phyloP scores from a whole-genome alignment of 2,329 filamentous ascomycete genomes.

The Fusarium sterilihyphosum region DNA sequence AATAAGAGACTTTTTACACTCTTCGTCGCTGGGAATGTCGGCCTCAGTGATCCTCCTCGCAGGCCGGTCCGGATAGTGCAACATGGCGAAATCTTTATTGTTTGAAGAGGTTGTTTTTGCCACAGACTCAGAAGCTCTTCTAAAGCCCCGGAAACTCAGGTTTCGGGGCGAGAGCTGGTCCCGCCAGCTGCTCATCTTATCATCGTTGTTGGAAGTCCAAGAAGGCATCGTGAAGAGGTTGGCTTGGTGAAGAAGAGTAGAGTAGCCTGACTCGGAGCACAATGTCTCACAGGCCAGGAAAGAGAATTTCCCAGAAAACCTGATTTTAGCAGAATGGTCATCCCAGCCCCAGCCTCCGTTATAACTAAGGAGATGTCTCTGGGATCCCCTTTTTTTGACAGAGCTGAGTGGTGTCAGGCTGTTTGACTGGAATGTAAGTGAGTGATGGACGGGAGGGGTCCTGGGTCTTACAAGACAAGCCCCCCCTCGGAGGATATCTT shows the following conservation, averaged over 20 bases:
- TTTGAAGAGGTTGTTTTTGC: slow-evolving; percentile 7
- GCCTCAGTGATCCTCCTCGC: slow-evolving; percentile 25
- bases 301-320: slow-evolving; percentile 2
- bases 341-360: slow-evolving; percentile 8
- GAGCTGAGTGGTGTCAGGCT: slow-evolving; percentile 16
- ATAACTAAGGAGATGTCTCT: slow-evolving; percentile 18
- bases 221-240: slow-evolving; percentile 27
- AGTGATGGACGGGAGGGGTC: slow-evolving; percentile 27
- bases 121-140: slow-evolving; percentile 31
- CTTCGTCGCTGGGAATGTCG: slow-evolving; percentile 39
- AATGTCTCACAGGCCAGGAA: slow-evolving; percentile 21
- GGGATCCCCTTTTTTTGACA: slow-evolving; percentile 1
- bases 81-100: slow-evolving; percentile 32
- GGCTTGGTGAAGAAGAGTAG: not conserved
- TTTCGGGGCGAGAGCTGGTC: slow-evolving; percentile 33
- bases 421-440: slow-evolving; percentile 34
- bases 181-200: slow-evolving; percentile 37
- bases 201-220: slow-evolving; percentile 26
- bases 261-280: not conserved
- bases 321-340: not conserved
- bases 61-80: slow-evolving; percentile 40
- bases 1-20: slow-evolving; percentile 31
- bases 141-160: slow-evolving; percentile 33
- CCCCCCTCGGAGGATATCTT: slow-evolving; percentile 1
- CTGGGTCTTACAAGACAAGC: slow-evolving; percentile 1